Evolutionary conservation across 2,329 filamentous ascomycete genomes (phyloP), one percentile per base, ranked within the genome.

Genomic region (Claviceps lovelessii): DNA sequence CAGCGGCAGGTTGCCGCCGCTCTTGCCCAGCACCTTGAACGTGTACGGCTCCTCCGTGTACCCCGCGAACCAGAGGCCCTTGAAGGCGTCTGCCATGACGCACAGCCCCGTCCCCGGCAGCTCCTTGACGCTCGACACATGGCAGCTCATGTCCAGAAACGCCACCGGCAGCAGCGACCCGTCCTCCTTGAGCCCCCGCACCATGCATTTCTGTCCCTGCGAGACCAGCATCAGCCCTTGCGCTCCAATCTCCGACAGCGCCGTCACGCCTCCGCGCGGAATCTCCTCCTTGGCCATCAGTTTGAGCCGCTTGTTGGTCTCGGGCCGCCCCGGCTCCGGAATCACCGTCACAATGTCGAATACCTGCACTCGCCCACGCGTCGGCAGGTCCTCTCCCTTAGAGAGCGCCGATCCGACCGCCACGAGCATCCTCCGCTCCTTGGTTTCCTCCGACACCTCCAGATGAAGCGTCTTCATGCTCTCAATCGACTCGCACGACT

Each of bases 1-100:
- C 23, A 94, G 81, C 63, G 93, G 87, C 62, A 96, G 75, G 47
- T 80, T 81, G 23, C 86, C 85, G 44, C 84, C 79, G 62, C 86
- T 88, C 70, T 96, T 96, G 46, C 90, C 90, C 60, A 97, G 90
- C 4, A 96, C 78, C 58, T 90, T 86, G 82, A 98, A 90, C 61
- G 87, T 90, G 67, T 97, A 98, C 0, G 93, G 93, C 64, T 97
- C 93, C 71, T 98, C 91, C 9, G 88, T 93, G 65, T 96, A 98
- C 0, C 93, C 93, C 0, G 88, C 87, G 61, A 98, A 94, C 90
- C 93, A 97, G 2, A 97, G 76, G 0, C 93, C 93, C 72, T 95
- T 95, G 66, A 93, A 83, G 0, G 86, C 88, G 71, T 98, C 93
- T 0, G 88, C 87, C 72, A 96, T 83, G 11, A 95, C 76, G 63